Evolutionary conservation across 768 basidiomycete species (phyloP).

Genomic region (Pulveroboletus sp.): DNA sequence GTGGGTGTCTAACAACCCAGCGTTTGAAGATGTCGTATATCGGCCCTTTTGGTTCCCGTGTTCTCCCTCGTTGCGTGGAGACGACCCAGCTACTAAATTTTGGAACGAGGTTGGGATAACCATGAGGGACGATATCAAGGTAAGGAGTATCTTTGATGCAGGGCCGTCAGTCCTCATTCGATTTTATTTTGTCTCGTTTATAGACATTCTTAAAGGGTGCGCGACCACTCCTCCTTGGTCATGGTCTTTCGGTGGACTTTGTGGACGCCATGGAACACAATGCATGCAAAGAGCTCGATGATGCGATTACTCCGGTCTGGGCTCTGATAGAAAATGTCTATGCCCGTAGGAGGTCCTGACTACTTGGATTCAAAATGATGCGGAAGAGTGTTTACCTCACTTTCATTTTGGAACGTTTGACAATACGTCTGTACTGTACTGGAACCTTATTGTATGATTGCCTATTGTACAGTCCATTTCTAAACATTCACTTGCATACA

Average conservation of each 20-base stretch:
- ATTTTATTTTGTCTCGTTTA: not conserved
- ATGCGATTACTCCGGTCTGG: slow-evolving; percentile 44
- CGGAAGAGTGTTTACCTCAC: not conserved
- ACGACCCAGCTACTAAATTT: slow-evolving; percentile 22
- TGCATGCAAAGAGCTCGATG: slow-evolving; percentile 49
- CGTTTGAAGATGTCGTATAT: slow-evolving; percentile 57
- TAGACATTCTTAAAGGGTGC: slow-evolving; percentile 65
- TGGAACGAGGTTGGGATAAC: slow-evolving; percentile 41
- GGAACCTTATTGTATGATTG: slow-evolving; percentile 18
- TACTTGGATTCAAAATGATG: slow-evolving; percentile 1
- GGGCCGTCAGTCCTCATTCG: not conserved
- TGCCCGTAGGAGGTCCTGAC: slow-evolving; percentile 37
- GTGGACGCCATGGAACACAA: slow-evolving; percentile 53
- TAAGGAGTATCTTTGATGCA: slow-evolving; percentile 21
- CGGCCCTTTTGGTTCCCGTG: slow-evolving; percentile 62
- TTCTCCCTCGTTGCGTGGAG: slow-evolving; percentile 43
- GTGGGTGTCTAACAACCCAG: slow-evolving; percentile 52
- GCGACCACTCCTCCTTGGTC: slow-evolving; percentile 63
- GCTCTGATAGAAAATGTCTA: slow-evolving; percentile 59
- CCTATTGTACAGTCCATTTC: no score
- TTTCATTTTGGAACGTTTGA: slow-evolving; percentile 7
- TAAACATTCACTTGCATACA: not conserved
- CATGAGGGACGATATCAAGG: slow-evolving; percentile 60
- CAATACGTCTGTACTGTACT: slow-evolving; percentile 21
- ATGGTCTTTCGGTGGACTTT: slow-evolving; percentile 50